Evolutionary conservation across 2,329 filamentous ascomycete genomes (phyloP).

Genomic region (Colletotrichum cordylinicola): DNA sequence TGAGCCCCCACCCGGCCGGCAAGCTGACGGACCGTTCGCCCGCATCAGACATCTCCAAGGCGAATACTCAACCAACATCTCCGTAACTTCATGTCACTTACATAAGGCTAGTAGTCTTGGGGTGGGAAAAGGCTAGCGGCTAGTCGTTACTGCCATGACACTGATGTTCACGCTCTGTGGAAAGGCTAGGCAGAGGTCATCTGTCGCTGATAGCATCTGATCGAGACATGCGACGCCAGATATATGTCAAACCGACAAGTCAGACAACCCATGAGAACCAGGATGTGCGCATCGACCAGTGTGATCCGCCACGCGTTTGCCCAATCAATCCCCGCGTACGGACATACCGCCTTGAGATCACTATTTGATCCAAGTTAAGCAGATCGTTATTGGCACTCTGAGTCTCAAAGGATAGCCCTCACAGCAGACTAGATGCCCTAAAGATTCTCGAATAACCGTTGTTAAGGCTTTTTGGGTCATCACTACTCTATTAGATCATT

Average conservation of each 20-base stretch:
- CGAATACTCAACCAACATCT: neutral
- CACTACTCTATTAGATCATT: neutral
- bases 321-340: neutral
- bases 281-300: neutral
- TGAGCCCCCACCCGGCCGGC: neutral
- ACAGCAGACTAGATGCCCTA: neutral
- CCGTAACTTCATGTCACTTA: neutral
- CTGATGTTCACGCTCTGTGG: neutral
- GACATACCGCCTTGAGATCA: neutral
- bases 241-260: neutral
- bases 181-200: neutral
- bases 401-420: neutral
- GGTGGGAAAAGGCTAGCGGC: neutral
- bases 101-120: neutral
- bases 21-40: neutral
- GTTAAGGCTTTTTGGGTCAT: neutral
- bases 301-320: neutral
- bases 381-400: neutral
- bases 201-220: neutral
- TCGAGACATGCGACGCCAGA: neutral
- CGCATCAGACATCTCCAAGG: neutral
- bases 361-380: neutral
- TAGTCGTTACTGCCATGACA: neutral
- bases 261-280: neutral
- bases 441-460: neutral